These are phyloP conservation scores for Dictyostelium purpureum DNA, from an alignment of 78 protist genomes.

Conservation along the genomic window DNA sequence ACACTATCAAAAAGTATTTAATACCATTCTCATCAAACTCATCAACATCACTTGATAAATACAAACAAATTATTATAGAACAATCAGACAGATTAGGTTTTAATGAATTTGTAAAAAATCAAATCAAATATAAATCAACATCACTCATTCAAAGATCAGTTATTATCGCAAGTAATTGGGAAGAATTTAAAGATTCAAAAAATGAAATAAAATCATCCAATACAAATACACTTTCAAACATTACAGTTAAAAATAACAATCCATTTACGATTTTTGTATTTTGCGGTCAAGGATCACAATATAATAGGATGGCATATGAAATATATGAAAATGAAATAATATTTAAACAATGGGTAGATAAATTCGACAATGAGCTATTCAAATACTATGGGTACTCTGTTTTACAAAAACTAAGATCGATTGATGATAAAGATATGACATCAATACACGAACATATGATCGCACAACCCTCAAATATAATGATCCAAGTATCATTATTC, in stretches of 20 bases:
- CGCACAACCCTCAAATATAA: background rate
- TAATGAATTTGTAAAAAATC: background rate
- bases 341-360: background rate
- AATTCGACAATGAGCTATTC: background rate
- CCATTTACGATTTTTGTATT: background rate
- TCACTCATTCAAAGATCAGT: background rate
- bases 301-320: background rate
- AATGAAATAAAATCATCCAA: background rate
- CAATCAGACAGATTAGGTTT: too few species aligned
- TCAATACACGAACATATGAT: background rate
- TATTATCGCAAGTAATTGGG: conserved; percentile 9
- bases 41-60: too few species aligned
- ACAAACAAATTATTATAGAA: too few species aligned
- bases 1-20: too few species aligned
- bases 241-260: background rate
- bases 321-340: background rate
- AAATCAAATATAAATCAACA: background rate
- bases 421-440: background rate
- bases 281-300: conserved; percentile 18
- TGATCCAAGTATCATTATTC: background rate
- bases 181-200: background rate
- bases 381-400: conserved; percentile 8
- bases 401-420: background rate
- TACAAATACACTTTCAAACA: too few species aligned
- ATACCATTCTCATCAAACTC: too few species aligned